Conservation (phyloP, 176 grass and related monocot species). For the Typha latifolia region DNA sequence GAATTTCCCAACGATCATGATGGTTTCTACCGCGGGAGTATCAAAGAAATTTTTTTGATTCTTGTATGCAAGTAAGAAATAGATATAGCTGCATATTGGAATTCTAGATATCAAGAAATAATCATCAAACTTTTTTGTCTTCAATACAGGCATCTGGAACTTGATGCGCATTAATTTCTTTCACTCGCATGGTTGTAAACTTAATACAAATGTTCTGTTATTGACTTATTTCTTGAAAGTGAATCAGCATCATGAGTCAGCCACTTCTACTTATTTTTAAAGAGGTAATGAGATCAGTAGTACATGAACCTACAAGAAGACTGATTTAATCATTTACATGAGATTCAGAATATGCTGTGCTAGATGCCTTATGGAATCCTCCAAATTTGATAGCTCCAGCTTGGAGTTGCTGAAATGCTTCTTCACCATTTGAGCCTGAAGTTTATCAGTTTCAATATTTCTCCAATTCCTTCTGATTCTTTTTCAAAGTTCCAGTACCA, state of each 20-base stretch:
- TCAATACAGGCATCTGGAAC: too few species aligned
- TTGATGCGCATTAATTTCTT: too few species aligned
- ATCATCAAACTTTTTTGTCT: too few species aligned
- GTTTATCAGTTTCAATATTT: background rate
- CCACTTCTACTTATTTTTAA: too few species aligned
- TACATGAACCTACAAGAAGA: too few species aligned
- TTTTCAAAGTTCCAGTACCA: constrained; percentile 36
- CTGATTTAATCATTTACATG: background rate
- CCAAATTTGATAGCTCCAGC: background rate
- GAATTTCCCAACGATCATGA: constrained; percentile 26
- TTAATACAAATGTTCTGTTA: too few species aligned
- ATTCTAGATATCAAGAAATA: background rate
- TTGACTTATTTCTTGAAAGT: too few species aligned
- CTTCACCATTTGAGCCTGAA: background rate
- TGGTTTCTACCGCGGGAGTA: background rate
- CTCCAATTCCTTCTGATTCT: background rate
- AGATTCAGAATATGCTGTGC: background rate
- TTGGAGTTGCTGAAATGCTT: background rate
- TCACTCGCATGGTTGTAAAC: too few species aligned
- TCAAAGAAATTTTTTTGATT: background rate
- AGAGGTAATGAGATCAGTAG: too few species aligned
- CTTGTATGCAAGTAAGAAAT: background rate
- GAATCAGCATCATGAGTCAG: too few species aligned
- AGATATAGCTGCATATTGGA: background rate
- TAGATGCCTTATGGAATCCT: background rate